Percentiles rank a stretch among this genome's conserved stretches.
These are phyloP conservation scores for Quercus mongolica DNA, from an alignment of 306 rosid species.

Conservation along the genomic window DNA sequence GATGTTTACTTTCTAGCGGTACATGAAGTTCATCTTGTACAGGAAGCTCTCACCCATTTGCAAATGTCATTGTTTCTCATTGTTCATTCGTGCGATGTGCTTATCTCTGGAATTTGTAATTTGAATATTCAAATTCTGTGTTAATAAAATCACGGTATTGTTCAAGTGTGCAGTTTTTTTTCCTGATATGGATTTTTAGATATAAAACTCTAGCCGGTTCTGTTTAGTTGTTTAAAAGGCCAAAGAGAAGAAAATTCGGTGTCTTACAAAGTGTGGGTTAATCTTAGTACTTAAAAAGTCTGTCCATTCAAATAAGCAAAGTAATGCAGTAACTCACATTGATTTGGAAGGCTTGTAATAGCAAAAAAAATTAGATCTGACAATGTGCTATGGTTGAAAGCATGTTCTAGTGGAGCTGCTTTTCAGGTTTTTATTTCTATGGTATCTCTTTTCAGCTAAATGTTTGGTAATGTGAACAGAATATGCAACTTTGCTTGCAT, in stretches of 20 bases:
- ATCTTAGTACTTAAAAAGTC: not conserved
- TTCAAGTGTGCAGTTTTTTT: constrained; percentile 17
- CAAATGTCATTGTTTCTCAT: constrained; percentile 47
- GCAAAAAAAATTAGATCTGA: not conserved
- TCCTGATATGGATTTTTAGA: not conserved
- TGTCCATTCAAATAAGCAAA: not conserved
- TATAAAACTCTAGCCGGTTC: not conserved
- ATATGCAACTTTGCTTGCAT: no score
- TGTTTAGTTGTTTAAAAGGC: not conserved
- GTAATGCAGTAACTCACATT: not conserved
- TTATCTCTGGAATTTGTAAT: constrained; percentile 41
- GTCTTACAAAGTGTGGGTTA: not conserved
- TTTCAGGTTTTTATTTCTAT: no score
- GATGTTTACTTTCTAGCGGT: constrained; percentile 30
- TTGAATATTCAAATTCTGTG: constrained; percentile 30
- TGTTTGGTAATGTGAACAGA: no score
- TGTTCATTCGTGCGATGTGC: constrained; percentile 28
- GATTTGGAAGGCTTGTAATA: not conserved
- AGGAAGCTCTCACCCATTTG: constrained; percentile 46
- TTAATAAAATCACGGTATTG: constrained; percentile 22
- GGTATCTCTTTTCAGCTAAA: no score
- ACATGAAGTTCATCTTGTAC: constrained; percentile 46
- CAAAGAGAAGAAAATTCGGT: not conserved
- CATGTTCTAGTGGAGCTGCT: not conserved
- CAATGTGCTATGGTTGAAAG: not conserved